Percentiles rank a stretch among this genome's conserved stretches.
Conservation (phyloP, 345 rosid genomes). For the Brassica nigra region DNA sequence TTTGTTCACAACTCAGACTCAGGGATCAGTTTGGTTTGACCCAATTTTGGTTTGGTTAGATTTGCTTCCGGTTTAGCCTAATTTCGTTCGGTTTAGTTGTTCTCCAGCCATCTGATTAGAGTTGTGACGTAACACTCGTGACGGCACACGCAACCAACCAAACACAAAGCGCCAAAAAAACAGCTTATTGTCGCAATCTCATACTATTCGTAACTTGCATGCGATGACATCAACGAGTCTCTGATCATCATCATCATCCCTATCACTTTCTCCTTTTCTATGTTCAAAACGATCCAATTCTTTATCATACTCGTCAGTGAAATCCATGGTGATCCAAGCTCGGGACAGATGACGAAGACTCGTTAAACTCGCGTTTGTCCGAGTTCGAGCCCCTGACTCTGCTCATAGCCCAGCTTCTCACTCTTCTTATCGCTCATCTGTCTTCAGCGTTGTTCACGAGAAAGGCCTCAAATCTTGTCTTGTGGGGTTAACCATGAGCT, state of each 20-base stretch:
- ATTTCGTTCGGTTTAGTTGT: neutral
- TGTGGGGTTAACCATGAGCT: conserved; percentile 54
- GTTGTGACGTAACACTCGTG: neutral
- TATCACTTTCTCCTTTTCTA: neutral
- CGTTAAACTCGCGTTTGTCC: conserved; percentile 62
- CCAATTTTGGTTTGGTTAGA: neutral
- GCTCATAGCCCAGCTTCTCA: conserved; percentile 61
- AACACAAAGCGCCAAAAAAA: conserved; percentile 22
- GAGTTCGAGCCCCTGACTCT: conserved; percentile 72
- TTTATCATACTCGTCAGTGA: conserved; percentile 35
- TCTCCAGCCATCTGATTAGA: neutral
- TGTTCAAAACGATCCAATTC: conserved; percentile 17
- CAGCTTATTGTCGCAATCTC: neutral
- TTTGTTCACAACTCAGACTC: neutral
- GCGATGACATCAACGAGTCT: neutral
- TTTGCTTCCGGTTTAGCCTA: neutral
- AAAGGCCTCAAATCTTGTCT: conserved; percentile 64
- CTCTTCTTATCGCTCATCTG: conserved; percentile 65
- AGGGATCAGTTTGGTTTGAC: neutral
- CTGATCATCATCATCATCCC: neutral
- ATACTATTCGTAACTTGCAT: neutral
- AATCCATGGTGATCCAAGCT: conserved; percentile 37
- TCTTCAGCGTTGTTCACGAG: conserved; percentile 49
- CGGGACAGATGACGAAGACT: conserved; percentile 34
- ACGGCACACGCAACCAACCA: conserved; percentile 23